Base-by-base conservation (phyloP, 2,329 filamentous ascomycete genomes). In the Botrytis galanthina region DNA sequence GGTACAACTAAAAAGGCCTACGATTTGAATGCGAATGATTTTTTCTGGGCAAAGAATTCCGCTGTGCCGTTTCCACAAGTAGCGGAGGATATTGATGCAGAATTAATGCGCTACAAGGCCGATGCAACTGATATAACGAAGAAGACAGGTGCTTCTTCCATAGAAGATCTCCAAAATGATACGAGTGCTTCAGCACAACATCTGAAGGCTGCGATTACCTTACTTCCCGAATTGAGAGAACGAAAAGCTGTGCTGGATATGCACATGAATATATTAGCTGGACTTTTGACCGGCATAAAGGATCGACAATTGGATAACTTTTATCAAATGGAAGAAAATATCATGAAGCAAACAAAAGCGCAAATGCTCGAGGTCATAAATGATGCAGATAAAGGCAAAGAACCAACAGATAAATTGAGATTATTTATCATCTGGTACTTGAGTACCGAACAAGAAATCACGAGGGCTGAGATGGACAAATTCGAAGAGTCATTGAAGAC, bases 261-360 rank as follows among this genome's bases (percentile, higher is more conserved):
- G 93, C 96, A 99, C 82, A 99, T 99, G 96, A 98, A 97, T 81
- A 97, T 98, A 74, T 87, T 97, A 5, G 95, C 95, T 1, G 93
- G 93, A 1, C 82, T 91, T 4, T 80, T 91, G 59, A 87, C 85
- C 0, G 95, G 94, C 1, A 97, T 98, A 82, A 98, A 98, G 81
- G 93, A 97, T 78, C 91, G 96, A 26, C 95, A 98, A 82, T 86
- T 99, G 9, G 96, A 99, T 81, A 96, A 96, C 81, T 99, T 93
- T 83, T 99, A 97, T 84, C 94, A 98, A 81, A 85, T 97, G 9
- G 97, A 99, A 81, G 95, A 98, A 82, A 94, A 91, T 77, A 92
- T 98, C 75, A 92, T 91, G 81, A 98, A 97, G 83, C 93, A 97
- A 82, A 93, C 91, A 69, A 97, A 97, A 83, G 85, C 91, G 2